Base-by-base conservation (phyloP, 805 yeast genomes). In the Barnettozyma populi region DNA sequence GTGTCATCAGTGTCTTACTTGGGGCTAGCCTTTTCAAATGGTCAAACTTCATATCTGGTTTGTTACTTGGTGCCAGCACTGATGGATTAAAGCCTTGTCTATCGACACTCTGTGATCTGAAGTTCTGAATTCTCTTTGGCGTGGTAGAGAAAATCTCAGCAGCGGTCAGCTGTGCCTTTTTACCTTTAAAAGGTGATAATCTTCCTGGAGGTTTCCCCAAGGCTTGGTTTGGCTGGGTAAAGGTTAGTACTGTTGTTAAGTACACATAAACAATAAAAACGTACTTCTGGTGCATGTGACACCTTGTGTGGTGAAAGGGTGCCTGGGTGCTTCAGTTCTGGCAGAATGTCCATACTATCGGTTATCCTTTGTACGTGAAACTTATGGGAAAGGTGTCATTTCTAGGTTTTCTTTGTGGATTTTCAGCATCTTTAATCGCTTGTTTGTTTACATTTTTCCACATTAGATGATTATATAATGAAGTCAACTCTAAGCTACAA, bases 31-130 rank as follows among this genome's bases (percentile, higher is more conserved):
- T 58, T 18, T 61, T 63, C 32, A 67, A 61, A 31, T 54, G 58
- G 0, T 54, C 55, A 35, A 64, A 51, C 4, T 57, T 61, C 10
- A 64, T 52, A 14, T 49, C 52, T 31, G 51, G 54, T 27, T 53
- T 49, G 18, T 14, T 37, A n/a, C 32, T 40, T 36, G 16, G 48
- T 32, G 7, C 44, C 23, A 7, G 50, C 41, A 9, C 47, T 27
- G 18, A 24, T 49, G 36, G 11, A 11, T 20, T 35, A 23, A 48
- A 48, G 13, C 49, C 51, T 23, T 38, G 43, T 44, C 60, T 61
- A 48, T 66, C 69, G 13, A 57, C 62, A 38, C 69, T 67, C 24
- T 59, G 64, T 4, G 64, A 54, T 55, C 58, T 37, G 20, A 51
- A 44, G 14, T 16, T 36, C 9, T 44, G 40, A 21, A 65, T 38